Evolutionary conservation across 306 rosid species (phyloP).

Genomic region (Vigna trinervia): DNA sequence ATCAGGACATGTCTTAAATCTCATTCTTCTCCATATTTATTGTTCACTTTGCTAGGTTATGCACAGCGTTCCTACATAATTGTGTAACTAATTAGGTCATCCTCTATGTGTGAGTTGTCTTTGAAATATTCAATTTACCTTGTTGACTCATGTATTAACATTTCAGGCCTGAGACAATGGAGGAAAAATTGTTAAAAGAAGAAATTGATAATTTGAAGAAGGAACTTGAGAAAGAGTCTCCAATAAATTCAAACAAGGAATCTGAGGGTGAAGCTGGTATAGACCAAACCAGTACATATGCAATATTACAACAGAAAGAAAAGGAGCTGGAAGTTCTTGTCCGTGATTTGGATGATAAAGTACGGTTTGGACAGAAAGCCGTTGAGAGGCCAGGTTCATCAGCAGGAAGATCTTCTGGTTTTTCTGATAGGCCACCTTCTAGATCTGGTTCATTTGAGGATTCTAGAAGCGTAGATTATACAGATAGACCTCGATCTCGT

Average conservation of each 20-base stretch:
- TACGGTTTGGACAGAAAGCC: slow-evolving; percentile 93
- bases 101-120: slow-evolving; percentile 33
- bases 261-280: slow-evolving; percentile 56
- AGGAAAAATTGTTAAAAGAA: slow-evolving; percentile 79
- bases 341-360: slow-evolving; percentile 84
- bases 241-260: slow-evolving; percentile 53
- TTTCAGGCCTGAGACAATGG: slow-evolving; percentile 81
- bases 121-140: slow-evolving; percentile 37
- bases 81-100: slow-evolving; percentile 26
- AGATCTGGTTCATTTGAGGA: slow-evolving; percentile 82
- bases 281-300: slow-evolving; percentile 48
- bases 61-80: slow-evolving; percentile 1
- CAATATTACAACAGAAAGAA: slow-evolving; percentile 59
- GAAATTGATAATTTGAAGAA: slow-evolving; percentile 76
- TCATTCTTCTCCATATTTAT: slow-evolving; percentile 23
- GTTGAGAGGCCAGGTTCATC: slow-evolving; percentile 88
- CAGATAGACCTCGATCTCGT: slow-evolving; percentile 82
- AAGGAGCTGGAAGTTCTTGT: slow-evolving; percentile 71
- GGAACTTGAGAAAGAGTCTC: slow-evolving; percentile 64
- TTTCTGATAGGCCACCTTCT: slow-evolving; percentile 76
- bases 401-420: slow-evolving; percentile 62
- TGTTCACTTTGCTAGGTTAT: slow-evolving; percentile 7
- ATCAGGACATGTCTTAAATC: slow-evolving; percentile 18
- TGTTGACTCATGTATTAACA: slow-evolving; percentile 46
- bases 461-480: slow-evolving; percentile 64